These are phyloP conservation scores for Priceomyces castillae DNA, from an alignment of 805 yeast genomes.

Conservation along the genomic window DNA sequence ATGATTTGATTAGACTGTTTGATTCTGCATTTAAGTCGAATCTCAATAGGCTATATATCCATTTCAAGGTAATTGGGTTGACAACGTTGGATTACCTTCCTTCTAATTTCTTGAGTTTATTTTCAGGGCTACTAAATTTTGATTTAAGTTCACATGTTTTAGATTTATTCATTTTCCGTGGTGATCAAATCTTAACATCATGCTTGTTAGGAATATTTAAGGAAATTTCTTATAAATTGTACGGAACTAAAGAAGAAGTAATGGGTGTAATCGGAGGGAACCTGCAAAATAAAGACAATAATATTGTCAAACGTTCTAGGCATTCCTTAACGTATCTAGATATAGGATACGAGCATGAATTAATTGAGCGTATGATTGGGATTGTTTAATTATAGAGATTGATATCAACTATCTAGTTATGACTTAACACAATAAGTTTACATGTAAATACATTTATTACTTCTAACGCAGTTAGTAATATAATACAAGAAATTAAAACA, in stretches of 20 bases:
- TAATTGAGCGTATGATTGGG: constrained; percentile 39
- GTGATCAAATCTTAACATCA: constrained; percentile 53
- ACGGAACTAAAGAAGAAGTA: constrained; percentile 50
- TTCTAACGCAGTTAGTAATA: background rate
- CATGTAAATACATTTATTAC: background rate
- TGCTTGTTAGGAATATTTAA: constrained; percentile 52
- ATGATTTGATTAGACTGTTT: constrained; percentile 35
- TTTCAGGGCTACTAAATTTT: constrained; percentile 44
- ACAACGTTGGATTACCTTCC: constrained; percentile 43
- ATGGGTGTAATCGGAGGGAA: constrained; percentile 25
- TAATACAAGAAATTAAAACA: background rate
- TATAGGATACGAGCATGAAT: constrained; percentile 51
- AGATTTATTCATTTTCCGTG: constrained; percentile 62
- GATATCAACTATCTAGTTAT: constrained; percentile 1
- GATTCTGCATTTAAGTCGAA: constrained; percentile 44
- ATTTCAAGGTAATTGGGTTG: constrained; percentile 45
- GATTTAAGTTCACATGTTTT: constrained; percentile 49
- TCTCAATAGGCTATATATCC: constrained; percentile 44
- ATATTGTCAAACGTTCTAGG: too few relatives aligned
- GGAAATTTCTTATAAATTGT: constrained; percentile 46
- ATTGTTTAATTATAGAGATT: background rate
- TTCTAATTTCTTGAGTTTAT: constrained; percentile 39
- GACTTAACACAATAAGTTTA: background rate
- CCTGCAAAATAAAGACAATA: too few relatives aligned
- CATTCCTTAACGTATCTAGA: constrained; percentile 33